Evolutionary conservation across 2,329 filamentous ascomycete species (phyloP).

Genomic region (Trichoderma atroviride): DNA sequence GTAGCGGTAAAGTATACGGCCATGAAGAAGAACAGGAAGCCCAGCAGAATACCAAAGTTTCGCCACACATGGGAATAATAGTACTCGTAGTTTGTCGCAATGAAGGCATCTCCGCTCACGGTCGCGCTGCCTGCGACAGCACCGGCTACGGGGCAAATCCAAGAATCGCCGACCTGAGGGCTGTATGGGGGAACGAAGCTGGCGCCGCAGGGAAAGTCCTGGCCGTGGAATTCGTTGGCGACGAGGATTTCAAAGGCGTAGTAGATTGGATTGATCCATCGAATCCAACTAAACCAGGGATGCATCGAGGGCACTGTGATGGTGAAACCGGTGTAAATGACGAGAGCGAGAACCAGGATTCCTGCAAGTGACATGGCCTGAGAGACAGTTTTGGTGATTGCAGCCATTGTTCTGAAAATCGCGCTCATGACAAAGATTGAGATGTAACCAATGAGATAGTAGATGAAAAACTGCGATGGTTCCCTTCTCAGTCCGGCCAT

Average conservation of each 20-base stretch:
- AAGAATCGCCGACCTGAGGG: slow-evolving; percentile 48
- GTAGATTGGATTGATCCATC: slow-evolving; percentile 72
- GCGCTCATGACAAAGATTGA: slow-evolving; percentile 74
- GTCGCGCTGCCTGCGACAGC: slow-evolving; percentile 55
- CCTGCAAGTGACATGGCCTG: slow-evolving; percentile 59
- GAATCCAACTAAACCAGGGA: slow-evolving; percentile 75
- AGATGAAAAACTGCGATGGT: slow-evolving; percentile 74
- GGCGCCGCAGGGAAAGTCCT: slow-evolving; percentile 57
- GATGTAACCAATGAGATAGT: slow-evolving; percentile 69
- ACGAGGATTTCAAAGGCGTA: slow-evolving; percentile 75
- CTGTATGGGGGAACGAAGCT: slow-evolving; percentile 52
- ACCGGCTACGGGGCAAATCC: slow-evolving; percentile 57
- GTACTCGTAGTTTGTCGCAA: slow-evolving; percentile 59
- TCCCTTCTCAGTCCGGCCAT: slow-evolving; percentile 57
- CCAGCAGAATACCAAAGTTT: slow-evolving; percentile 70
- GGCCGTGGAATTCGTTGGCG: slow-evolving; percentile 70
- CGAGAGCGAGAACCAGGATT: slow-evolving; percentile 60
- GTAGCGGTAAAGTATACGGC: slow-evolving; percentile 63
- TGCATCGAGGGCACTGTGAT: slow-evolving; percentile 61
- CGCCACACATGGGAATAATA: slow-evolving; percentile 62
- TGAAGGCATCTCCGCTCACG: slow-evolving; percentile 65
- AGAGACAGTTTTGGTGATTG: slow-evolving; percentile 66
- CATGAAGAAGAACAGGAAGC: slow-evolving; percentile 66
- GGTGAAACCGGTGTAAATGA: slow-evolving; percentile 63
- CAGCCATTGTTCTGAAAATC: slow-evolving; percentile 73